Evolutionary conservation across 768 basidiomycete genomes (phyloP).

Genomic region (Hygrophorus pudorinus): DNA sequence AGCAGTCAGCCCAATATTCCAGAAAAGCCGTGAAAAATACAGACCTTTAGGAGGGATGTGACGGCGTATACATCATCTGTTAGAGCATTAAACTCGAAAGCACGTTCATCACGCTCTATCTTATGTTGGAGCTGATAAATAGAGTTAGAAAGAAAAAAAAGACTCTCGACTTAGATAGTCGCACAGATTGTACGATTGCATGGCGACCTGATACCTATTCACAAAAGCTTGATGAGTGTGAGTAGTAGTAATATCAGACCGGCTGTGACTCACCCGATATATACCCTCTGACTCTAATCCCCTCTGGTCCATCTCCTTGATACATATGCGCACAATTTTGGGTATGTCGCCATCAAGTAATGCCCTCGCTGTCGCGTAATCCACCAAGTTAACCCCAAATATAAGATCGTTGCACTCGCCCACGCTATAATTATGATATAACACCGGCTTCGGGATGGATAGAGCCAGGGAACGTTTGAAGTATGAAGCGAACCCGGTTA

Average conservation of each 20-base stretch:
- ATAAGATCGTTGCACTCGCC: slow-evolving; percentile 84
- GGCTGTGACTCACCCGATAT: slow-evolving; percentile 46
- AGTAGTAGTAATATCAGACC: slow-evolving; percentile 3
- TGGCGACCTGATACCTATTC: slow-evolving; percentile 73
- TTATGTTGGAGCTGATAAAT: slow-evolving; percentile 64
- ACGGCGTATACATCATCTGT: slow-evolving; percentile 79
- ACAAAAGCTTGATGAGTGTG: slow-evolving; percentile 1
- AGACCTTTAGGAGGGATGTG: slow-evolving; percentile 76
- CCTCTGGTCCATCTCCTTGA: slow-evolving; percentile 71
- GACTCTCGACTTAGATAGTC: slow-evolving; percentile 12
- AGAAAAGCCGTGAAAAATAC: slow-evolving; percentile 8
- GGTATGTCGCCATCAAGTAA: slow-evolving; percentile 68
- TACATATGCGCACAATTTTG: slow-evolving; percentile 71
- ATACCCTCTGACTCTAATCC: slow-evolving; percentile 76
- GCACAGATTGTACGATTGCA: slow-evolving; percentile 73
- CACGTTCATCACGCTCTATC: slow-evolving; percentile 73
- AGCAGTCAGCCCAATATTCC: not conserved
- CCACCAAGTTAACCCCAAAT: slow-evolving; percentile 80
- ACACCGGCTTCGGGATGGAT: slow-evolving; percentile 57
- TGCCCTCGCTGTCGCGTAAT: slow-evolving; percentile 78
- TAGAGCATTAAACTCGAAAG: slow-evolving; percentile 57
- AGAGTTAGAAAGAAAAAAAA: not conserved
- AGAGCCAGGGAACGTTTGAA: slow-evolving; percentile 55
- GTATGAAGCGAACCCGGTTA: slow-evolving; percentile 39
- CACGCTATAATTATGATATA: slow-evolving; percentile 71